Evolutionary conservation across 768 basidiomycete genomes (phyloP).

Genomic region (Boletus sensibilis): DNA sequence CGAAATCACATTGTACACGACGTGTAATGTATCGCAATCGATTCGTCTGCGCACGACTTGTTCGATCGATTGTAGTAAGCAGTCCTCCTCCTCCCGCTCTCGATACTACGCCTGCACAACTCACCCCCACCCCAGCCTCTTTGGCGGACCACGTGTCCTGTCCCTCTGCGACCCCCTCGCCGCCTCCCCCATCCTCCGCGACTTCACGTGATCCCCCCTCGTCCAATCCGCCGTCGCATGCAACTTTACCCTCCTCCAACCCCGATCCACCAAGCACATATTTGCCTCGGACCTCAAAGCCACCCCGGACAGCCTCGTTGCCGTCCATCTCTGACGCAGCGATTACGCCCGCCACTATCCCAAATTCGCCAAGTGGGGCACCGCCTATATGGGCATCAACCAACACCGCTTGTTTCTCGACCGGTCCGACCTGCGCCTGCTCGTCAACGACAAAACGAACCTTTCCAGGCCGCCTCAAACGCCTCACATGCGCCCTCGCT

Average conservation of each 20-base stretch:
- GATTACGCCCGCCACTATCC: conserved; percentile 60
- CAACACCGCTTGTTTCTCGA: conserved; percentile 41
- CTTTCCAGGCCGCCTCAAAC: too few relatives aligned
- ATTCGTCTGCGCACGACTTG: conserved; percentile 38
- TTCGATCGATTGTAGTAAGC: conserved; percentile 54
- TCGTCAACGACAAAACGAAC: conserved; percentile 5
- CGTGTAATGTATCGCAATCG: conserved; percentile 45
- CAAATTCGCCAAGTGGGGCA: conserved; percentile 45
- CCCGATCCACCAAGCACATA: conserved; percentile 27
- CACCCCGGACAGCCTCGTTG: conserved; percentile 45
- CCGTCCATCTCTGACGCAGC: conserved; percentile 56
- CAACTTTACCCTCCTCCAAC: conserved; percentile 43
- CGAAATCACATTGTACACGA: conserved; percentile 35
- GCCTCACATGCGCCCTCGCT: too few relatives aligned
- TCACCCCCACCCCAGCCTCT: conserved; percentile 36
- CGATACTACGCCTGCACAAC: background rate
- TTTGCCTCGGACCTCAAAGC: conserved; percentile 14
- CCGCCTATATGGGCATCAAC: conserved; percentile 51
- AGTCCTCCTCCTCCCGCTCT: rapidly evolving
- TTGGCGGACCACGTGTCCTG: conserved; percentile 42
- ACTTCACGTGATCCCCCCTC: conserved; percentile 56
- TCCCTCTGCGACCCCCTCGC: conserved; percentile 44
- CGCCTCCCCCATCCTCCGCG: conserved; percentile 46
- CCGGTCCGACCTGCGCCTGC: conserved; percentile 35
- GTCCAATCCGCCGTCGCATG: conserved; percentile 49